Percentiles rank a stretch among this genome's conserved stretches.
These are phyloP conservation scores for Cordyceps tenuipes DNA, from an alignment of 2,329 filamentous ascomycete genomes.

Conservation along the genomic window DNA sequence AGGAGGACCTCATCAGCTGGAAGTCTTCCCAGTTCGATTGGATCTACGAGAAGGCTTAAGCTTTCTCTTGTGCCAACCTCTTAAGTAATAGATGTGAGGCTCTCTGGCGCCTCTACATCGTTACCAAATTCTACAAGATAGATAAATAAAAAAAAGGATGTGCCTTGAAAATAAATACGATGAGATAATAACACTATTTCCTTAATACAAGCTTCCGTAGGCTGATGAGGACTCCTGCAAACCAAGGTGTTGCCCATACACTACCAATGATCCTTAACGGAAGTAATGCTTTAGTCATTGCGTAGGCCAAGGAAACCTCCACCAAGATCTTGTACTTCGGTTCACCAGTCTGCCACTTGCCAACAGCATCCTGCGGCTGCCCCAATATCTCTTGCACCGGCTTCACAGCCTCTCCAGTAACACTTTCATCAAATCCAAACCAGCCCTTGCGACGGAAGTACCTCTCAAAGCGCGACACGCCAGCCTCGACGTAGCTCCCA, in stretches of 20 bases:
- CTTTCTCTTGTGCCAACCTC: neutral
- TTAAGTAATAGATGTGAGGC: neutral
- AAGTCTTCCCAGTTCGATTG: conserved; percentile 80
- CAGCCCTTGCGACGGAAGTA: conserved; percentile 76
- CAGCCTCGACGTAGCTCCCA: conserved; percentile 46
- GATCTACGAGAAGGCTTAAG: conserved; percentile 86
- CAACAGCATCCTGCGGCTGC: conserved; percentile 22
- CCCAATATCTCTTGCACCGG: neutral
- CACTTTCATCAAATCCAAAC: conserved; percentile 53
- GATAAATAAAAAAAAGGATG: conserved; percentile 1
- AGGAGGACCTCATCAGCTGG: conserved; percentile 76
- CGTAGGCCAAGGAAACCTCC: conserved; percentile 80
- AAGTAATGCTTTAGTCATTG: conserved; percentile 77
- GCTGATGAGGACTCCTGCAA: conserved; percentile 59
- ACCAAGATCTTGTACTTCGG: conserved; percentile 49
- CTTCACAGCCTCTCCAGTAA: conserved; percentile 11
- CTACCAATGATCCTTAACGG: conserved; percentile 69
- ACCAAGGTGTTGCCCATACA: conserved; percentile 87
- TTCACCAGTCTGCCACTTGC: conserved; percentile 32
- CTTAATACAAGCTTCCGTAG: conserved; percentile 23
- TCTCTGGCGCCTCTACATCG: neutral
- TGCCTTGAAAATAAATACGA: neutral
- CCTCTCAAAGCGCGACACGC: conserved; percentile 64
- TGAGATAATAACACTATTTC: conserved; percentile 16
- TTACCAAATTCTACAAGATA: neutral